A percentile compares a stretch with the other conserved stretches of the same genome.
Evolutionary conservation across 345 rosid genomes (phyloP).

Genomic region (Firmiana major): DNA sequence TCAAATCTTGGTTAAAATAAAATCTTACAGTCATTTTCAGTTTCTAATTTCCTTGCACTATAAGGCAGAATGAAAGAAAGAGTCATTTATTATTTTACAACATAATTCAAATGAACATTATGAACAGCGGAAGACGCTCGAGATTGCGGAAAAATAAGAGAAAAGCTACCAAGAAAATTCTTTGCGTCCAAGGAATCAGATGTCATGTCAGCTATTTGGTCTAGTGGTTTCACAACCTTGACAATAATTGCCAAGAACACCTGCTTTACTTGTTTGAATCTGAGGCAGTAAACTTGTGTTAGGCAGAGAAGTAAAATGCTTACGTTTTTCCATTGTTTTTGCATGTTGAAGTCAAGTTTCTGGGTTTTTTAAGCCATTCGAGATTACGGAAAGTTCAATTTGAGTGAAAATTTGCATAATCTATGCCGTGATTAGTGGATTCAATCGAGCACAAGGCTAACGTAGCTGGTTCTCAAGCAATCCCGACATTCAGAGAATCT

Average conservation of each 20-base stretch:
- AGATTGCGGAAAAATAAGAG: constrained; percentile 1
- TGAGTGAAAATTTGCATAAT: not conserved
- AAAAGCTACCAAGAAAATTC: not conserved
- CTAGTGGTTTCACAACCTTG: not conserved
- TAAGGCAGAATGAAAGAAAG: not conserved
- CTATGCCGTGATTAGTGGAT: not conserved
- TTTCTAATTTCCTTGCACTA: not conserved
- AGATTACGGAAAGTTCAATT: not conserved
- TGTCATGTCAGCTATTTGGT: not conserved
- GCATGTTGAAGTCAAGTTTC: constrained; percentile 2
- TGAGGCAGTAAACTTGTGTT: not conserved
- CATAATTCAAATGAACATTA: not conserved
- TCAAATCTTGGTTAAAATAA: not conserved
- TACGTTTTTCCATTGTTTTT: not conserved
- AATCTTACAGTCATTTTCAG: not conserved
- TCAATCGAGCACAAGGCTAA: not conserved
- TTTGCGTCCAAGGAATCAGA: constrained; percentile 6
- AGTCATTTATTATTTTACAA: not conserved
- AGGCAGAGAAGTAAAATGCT: not conserved
- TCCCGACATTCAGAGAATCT: not conserved
- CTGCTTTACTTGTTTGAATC: not conserved
- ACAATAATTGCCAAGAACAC: not conserved
- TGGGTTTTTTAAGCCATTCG: not conserved
- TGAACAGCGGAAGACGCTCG: not conserved
- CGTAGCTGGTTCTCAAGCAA: not conserved